These are phyloP conservation scores for rapeseed (Brassica napus) DNA, from an alignment of 345 rosid species.

Conservation along the genomic window Da-Ae NC_063442.1:35820501-35821000, in stretches of 20 bases:
- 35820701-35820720: constrained; percentile 55
- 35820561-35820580: background rate
- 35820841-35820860: constrained; percentile 43
- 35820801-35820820: constrained; percentile 45
- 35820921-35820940: constrained; percentile 31
- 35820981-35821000: background rate
- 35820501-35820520: constrained; percentile 92
- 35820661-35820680: constrained; percentile 71
- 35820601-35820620: constrained; percentile 82
- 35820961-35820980: background rate
- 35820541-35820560: constrained; percentile 22
- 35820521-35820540: constrained; percentile 76
- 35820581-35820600: background rate
- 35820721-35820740: constrained; percentile 39
- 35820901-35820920: constrained; percentile 32
- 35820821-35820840: constrained; percentile 29
- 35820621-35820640: constrained; percentile 89
- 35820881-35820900: constrained; percentile 30
- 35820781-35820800: background rate
- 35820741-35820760: background rate
- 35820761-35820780: background rate
- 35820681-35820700: constrained; percentile 75
- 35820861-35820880: constrained; percentile 48
- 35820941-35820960: constrained; percentile 9
- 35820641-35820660: constrained; percentile 79